A percentile compares a stretch with the other conserved stretches of the same genome.
Evolutionary conservation across 163 green algal genomes (phyloP).

Genomic region (Scenedesmus sp.): DNA sequence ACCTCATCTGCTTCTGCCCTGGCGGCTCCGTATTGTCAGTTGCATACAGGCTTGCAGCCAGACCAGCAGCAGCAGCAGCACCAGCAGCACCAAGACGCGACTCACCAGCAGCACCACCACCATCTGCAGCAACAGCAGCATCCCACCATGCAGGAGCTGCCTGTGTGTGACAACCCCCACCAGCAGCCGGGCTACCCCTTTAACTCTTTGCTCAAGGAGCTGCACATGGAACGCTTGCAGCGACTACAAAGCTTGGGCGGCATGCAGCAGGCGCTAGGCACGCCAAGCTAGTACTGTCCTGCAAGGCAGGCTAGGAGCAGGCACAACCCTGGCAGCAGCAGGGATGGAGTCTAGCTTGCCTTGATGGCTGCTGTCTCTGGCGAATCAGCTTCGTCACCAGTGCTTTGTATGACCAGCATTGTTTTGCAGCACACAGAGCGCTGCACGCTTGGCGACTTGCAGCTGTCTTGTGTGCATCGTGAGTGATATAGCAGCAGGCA

Average conservation of each 20-base stretch:
- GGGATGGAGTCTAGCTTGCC: background rate
- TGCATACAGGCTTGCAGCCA: background rate
- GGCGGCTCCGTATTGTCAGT: background rate
- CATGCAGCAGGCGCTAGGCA: background rate
- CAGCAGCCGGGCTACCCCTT: conserved; percentile 29
- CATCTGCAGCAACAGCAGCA: background rate
- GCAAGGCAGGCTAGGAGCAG: background rate
- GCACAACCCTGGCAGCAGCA: background rate
- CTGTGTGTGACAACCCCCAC: background rate
- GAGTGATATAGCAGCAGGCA: too few relatives aligned
- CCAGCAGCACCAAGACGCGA: background rate
- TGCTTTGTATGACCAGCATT: background rate
- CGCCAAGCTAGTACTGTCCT: background rate
- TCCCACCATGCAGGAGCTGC: background rate
- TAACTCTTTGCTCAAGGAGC: conserved; percentile 46
- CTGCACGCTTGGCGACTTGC: background rate
- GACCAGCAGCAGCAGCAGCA: background rate
- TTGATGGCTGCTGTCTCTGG: too few relatives aligned
- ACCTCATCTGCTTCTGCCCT: background rate
- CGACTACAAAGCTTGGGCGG: background rate
- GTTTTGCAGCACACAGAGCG: background rate
- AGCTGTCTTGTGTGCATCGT: too few relatives aligned
- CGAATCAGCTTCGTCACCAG: background rate
- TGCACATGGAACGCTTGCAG: conserved; percentile 49
- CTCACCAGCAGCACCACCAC: background rate